phyloP scores from a whole-genome alignment of 129 eudicot species.

The Oenanthe sinensis region DNA sequence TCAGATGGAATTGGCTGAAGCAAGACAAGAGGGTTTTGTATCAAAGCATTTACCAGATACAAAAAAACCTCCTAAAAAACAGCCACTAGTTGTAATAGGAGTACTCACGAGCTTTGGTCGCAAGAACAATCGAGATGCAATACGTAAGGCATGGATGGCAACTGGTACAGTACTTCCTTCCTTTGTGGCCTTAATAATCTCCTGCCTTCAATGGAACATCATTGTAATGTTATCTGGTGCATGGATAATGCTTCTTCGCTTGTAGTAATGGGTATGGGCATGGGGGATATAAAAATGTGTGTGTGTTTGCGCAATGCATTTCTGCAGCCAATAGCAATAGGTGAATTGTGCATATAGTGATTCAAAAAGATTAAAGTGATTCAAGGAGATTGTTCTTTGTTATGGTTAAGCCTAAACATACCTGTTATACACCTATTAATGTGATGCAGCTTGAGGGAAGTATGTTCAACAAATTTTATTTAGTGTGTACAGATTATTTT shows the following conservation, averaged over 20 bases:
- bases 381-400: not conserved
- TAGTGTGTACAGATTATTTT: not conserved
- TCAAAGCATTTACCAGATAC: slow-evolving; percentile 42
- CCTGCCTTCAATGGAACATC: not conserved
- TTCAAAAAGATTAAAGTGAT: not conserved
- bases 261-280: not conserved
- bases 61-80: slow-evolving; percentile 32
- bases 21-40: slow-evolving; percentile 75
- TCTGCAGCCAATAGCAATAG: not conserved
- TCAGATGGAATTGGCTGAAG: slow-evolving; percentile 83
- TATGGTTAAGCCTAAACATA: not conserved
- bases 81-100: slow-evolving; percentile 73
- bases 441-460: not conserved
- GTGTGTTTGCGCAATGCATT: not conserved
- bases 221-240: not conserved
- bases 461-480: not conserved
- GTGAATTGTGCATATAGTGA: not conserved
- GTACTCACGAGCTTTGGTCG: slow-evolving; percentile 84
- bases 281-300: not conserved
- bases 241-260: not conserved
- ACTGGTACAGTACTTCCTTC: slow-evolving; percentile 45
- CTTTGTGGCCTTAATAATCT: slow-evolving; percentile 21
- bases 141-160: slow-evolving; percentile 92
- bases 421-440: not conserved
- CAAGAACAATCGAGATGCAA: slow-evolving; percentile 77